These are phyloP conservation scores for Phaeolepiota aurea DNA, from an alignment of 768 basidiomycete genomes.

Conservation along the genomic window DNA sequence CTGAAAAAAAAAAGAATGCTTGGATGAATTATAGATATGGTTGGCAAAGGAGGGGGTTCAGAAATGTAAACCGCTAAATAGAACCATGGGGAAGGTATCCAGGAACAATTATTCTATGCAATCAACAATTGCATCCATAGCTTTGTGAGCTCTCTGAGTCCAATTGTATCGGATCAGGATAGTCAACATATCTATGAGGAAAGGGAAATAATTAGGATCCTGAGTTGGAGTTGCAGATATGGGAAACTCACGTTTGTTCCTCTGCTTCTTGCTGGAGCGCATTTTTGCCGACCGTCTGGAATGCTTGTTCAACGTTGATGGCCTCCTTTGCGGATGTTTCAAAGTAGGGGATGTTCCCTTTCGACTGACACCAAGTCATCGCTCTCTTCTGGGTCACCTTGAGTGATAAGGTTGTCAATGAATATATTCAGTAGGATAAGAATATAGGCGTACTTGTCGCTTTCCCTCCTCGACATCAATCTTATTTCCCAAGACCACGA, in stretches of 20 bases:
- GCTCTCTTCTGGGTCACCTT: slow-evolving; percentile 99
- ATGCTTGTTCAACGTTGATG: slow-evolving; percentile 99
- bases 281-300: slow-evolving; percentile 99
- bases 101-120: too few species aligned
- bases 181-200: slow-evolving; percentile 98
- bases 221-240: neutral
- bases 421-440: neutral
- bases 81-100: too few species aligned
- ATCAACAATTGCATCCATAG: slow-evolving; percentile 86
- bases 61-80: too few species aligned
- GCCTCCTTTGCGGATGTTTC: slow-evolving; percentile 99
- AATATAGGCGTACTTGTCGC: slow-evolving; percentile 66
- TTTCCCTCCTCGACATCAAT: slow-evolving; percentile 99
- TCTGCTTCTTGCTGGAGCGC: slow-evolving; percentile 96
- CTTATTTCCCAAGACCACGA: slow-evolving; percentile 99
- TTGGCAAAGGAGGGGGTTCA: too few species aligned
- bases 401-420: slow-evolving; percentile 1
- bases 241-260: slow-evolving; percentile 73
- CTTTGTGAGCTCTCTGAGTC: slow-evolving; percentile 88
- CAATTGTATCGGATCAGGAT: slow-evolving; percentile 97
- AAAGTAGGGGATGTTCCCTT: slow-evolving; percentile 99
- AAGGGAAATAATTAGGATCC: too few species aligned
- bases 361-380: slow-evolving; percentile 99
- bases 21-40: too few species aligned
- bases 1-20: too few species aligned